phyloP scores from a whole-genome alignment of 2,329 filamentous ascomycete species.

The Epichloe sibirici region DNA sequence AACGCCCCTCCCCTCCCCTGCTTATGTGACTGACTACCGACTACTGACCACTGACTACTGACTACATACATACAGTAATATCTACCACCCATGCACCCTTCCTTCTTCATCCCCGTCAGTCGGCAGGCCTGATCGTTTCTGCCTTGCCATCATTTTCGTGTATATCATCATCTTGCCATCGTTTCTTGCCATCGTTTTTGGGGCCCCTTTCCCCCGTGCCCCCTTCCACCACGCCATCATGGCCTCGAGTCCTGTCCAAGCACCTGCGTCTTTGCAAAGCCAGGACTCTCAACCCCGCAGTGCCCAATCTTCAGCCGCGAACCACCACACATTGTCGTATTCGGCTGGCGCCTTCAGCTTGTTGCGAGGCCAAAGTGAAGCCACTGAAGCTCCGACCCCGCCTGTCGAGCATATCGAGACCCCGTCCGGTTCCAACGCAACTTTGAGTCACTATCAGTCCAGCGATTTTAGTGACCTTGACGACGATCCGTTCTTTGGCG shows the following conservation, averaged over 20 bases:
- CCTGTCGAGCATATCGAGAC: slow-evolving; percentile 26
- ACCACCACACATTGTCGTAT: slow-evolving; percentile 17
- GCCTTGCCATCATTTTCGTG: slow-evolving; percentile 13
- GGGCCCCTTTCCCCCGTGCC: not conserved
- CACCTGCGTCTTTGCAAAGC: slow-evolving; percentile 27
- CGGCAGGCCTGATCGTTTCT: not conserved
- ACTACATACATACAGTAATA: too few species aligned
- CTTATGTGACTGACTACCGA: slow-evolving; percentile 13
- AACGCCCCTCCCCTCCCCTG: slow-evolving; percentile 9
- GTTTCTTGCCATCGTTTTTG: not conserved
- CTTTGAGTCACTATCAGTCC: slow-evolving; percentile 34
- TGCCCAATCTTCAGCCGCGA: slow-evolving; percentile 14
- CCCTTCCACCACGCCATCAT: slow-evolving; percentile 19
- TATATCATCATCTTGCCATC: slow-evolving; percentile 19
- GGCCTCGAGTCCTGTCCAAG: slow-evolving; percentile 32
- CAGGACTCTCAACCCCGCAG: slow-evolving; percentile 22
- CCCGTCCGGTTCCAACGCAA: slow-evolving; percentile 37
- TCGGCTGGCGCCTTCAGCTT: slow-evolving; percentile 29
- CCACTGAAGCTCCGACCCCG: slow-evolving; percentile 19
- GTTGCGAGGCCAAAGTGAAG: slow-evolving; percentile 24
- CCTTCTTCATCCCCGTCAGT: not conserved
- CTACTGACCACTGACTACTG: not conserved
- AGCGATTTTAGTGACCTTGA: slow-evolving; percentile 36
- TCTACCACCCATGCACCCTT: too few species aligned
- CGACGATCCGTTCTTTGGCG: slow-evolving; percentile 39